These are phyloP conservation scores for Pythium brachiatum DNA, from an alignment of 352 stramenopile species.

Conservation along the genomic window DNA sequence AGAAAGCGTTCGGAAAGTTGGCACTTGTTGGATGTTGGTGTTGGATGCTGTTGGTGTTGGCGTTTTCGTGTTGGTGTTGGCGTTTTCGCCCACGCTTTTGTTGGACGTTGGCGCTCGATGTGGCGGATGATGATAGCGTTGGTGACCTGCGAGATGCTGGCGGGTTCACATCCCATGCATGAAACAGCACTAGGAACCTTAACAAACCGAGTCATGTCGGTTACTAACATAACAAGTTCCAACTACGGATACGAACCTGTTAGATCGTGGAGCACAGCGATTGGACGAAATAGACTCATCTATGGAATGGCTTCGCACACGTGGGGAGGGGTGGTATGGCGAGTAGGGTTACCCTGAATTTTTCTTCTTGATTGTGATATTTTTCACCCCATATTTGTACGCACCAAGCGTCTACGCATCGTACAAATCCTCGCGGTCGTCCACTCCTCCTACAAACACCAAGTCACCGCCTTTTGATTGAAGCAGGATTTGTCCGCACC, in stretches of 20 bases:
- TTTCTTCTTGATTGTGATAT: not conserved
- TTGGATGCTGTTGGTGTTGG: constrained; percentile 6
- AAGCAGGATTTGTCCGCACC: constrained; percentile 22
- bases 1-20: not conserved
- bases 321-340: not conserved
- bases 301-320: constrained; percentile 1
- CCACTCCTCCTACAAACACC: constrained; percentile 35
- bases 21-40: not conserved
- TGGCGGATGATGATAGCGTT: constrained; percentile 6
- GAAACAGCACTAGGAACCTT: not conserved
- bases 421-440: constrained; percentile 33
- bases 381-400: constrained; percentile 17
- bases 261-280: not conserved
- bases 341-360: not conserved
- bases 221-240: not conserved
- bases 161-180: constrained; percentile 7
- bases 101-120: not conserved
- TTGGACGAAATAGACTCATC: not conserved
- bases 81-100: constrained; percentile 1
- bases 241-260: not conserved
- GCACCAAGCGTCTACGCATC: constrained; percentile 18
- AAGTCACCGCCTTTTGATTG: constrained; percentile 11
- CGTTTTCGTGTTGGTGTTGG: not conserved
- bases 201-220: not conserved
- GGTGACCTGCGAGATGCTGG: constrained; percentile 3